Conservation (phyloP, 768 basidiomycete genomes). For the Symmetrospora coprosmae region DNA sequence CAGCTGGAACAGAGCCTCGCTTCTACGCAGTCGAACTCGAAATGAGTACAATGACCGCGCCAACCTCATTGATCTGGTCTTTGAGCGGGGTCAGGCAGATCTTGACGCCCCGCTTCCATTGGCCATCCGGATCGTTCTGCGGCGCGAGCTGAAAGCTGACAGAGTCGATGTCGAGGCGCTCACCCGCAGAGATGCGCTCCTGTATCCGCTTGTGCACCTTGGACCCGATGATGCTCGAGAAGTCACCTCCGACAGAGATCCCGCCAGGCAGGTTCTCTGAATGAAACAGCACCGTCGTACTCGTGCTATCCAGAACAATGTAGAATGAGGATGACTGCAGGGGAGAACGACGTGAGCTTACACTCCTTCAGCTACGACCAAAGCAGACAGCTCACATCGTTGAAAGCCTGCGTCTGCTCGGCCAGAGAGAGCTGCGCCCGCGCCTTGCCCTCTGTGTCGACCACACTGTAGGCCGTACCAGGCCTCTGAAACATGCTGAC, state of each 20-base stretch:
- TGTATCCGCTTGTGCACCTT: not conserved
- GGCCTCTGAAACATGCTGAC: constrained; percentile 9
- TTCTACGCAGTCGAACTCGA: too few relatives aligned
- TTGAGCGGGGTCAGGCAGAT: constrained; percentile 5
- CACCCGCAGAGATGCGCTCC: not conserved
- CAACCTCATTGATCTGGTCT: constrained; percentile 19
- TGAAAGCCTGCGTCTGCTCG: constrained; percentile 17
- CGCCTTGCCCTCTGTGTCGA: constrained; percentile 7
- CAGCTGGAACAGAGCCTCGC: too few relatives aligned
- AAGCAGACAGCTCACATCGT: too few relatives aligned
- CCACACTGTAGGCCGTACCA: not conserved
- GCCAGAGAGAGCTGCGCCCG: constrained; percentile 10
- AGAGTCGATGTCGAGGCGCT: constrained; percentile 3
- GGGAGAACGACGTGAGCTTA: not conserved
- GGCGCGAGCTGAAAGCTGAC: not conserved
- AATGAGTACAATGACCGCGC: constrained; percentile 14
- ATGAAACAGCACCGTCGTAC: constrained; percentile 3
- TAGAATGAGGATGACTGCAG: constrained; percentile 2
- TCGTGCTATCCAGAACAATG: constrained; percentile 6
- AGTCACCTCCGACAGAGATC: not conserved
- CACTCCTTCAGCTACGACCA: too few relatives aligned
- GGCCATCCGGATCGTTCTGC: not conserved
- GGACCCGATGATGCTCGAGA: not conserved
- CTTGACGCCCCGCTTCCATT: constrained; percentile 9
- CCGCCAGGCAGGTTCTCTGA: constrained; percentile 2